These are phyloP conservation scores for Taphrina betulina DNA, from an alignment of 1,139 yeast genomes.

Conservation along the genomic window DNA sequence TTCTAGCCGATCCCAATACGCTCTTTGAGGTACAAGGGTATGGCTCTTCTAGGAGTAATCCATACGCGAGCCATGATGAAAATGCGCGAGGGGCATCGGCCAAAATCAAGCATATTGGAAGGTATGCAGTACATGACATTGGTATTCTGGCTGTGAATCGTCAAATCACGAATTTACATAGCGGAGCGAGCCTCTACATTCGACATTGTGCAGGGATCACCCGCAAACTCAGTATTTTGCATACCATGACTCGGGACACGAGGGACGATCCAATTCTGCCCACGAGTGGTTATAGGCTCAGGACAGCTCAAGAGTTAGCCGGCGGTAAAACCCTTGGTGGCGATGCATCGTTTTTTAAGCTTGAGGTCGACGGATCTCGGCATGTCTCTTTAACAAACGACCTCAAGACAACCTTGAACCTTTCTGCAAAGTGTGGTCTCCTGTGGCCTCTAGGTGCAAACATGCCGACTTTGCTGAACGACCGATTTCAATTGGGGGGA, in stretches of 20 bases:
- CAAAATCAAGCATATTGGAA: slow-evolving; percentile 12
- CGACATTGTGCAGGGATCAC: slow-evolving; percentile 46
- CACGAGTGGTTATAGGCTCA: slow-evolving; percentile 55
- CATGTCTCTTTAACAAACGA: slow-evolving; percentile 38
- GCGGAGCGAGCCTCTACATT: slow-evolving; percentile 42
- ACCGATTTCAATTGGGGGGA: slow-evolving; percentile 68
- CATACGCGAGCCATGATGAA: slow-evolving; percentile 34
- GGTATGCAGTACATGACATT: slow-evolving; percentile 49
- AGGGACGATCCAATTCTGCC: slow-evolving; percentile 44
- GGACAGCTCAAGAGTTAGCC: slow-evolving; percentile 59
- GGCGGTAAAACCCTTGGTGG: slow-evolving; percentile 46
- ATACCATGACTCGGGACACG: slow-evolving; percentile 43
- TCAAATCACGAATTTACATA: slow-evolving; percentile 52
- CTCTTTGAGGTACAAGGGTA: slow-evolving; percentile 20
- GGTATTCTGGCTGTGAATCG: slow-evolving; percentile 67
- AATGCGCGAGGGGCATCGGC: slow-evolving; percentile 24
- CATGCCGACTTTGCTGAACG: slow-evolving; percentile 46
- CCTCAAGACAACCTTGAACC: slow-evolving; percentile 37
- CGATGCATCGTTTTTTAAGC: slow-evolving; percentile 45
- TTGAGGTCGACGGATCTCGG: slow-evolving; percentile 37
- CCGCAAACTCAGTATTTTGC: slow-evolving; percentile 44
- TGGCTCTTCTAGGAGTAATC: slow-evolving; percentile 25
- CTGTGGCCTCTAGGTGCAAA: slow-evolving; percentile 40
- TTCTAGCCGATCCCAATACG: slow-evolving; percentile 41
- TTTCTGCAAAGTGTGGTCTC: slow-evolving; percentile 40